phyloP scores from a whole-genome alignment of 305 asterid species.

The Rubia balearica region DNA sequence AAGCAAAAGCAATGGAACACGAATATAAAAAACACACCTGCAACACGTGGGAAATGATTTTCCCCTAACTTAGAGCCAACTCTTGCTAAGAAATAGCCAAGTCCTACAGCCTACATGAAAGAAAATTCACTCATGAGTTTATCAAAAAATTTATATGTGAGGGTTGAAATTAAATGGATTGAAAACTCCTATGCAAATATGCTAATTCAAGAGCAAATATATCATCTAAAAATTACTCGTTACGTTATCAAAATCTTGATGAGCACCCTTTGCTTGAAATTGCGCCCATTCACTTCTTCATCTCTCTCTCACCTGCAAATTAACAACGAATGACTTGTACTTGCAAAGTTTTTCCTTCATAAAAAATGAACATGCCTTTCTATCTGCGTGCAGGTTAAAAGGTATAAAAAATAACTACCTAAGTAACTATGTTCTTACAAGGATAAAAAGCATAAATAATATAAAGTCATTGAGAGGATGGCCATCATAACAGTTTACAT shows the following conservation, averaged over 20 bases:
- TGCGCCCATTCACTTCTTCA: constrained; percentile 59
- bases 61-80: too few relatives aligned
- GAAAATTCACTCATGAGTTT: constrained; percentile 13
- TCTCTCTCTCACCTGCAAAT: constrained; percentile 51
- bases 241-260: not conserved
- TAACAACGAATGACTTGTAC: not conserved
- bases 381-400: not conserved
- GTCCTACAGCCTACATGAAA: constrained; percentile 76
- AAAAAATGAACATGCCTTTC: not conserved
- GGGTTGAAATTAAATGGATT: not conserved
- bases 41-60: too few relatives aligned
- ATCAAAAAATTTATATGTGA: not conserved
- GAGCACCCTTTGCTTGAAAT: constrained; percentile 30
- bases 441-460: not conserved
- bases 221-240: not conserved
- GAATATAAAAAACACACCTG: too few relatives aligned
- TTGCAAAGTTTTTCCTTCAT: not conserved
- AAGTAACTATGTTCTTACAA: not conserved
- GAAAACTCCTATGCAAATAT: not conserved
- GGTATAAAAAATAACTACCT: too few relatives aligned
- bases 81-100: constrained; percentile 63
- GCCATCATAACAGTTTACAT: constrained; percentile 30
- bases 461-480: not conserved
- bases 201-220: not conserved
- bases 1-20: too few relatives aligned